Conservation (phyloP, 2,329 filamentous ascomycete genomes). For the Hymenoscyphus scutula region DNA sequence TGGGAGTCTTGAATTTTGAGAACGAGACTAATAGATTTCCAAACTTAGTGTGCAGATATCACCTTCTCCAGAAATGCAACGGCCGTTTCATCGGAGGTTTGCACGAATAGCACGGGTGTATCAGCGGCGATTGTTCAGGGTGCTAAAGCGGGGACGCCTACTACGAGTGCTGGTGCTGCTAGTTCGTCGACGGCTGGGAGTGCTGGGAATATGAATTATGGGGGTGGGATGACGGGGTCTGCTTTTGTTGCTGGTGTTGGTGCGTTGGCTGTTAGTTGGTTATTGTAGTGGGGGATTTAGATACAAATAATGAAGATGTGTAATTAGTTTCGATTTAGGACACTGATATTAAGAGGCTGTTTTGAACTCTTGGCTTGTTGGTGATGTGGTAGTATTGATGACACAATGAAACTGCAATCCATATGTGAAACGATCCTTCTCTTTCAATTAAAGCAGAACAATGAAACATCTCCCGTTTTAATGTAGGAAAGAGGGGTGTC, state of each 20-base stretch:
- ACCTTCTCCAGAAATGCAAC: constrained; percentile 57
- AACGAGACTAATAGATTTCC: constrained; percentile 17
- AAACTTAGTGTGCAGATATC: constrained; percentile 68
- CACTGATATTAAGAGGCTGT: too few relatives aligned
- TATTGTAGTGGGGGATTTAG: too few relatives aligned
- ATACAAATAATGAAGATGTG: too few relatives aligned
- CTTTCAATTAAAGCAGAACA: too few relatives aligned
- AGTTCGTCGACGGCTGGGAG: constrained; percentile 7
- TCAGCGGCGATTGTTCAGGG: background rate
- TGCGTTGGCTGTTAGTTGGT: constrained; percentile 9
- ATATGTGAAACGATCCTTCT: too few relatives aligned
- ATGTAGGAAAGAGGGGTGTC: too few relatives aligned
- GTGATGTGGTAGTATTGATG: too few relatives aligned
- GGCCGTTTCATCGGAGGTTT: constrained; percentile 46
- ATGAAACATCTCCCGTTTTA: too few relatives aligned
- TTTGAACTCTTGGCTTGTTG: too few relatives aligned
- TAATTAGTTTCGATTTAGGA: too few relatives aligned
- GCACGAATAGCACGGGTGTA: constrained; percentile 57
- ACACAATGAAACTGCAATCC: too few relatives aligned
- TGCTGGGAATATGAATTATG: background rate
- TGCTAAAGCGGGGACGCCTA: background rate
- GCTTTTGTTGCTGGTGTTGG: constrained; percentile 7
- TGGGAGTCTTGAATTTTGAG: background rate
- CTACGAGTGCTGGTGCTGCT: constrained; percentile 6
- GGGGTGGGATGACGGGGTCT: background rate